These are phyloP conservation scores for Lachnellula arida DNA, from an alignment of 2,329 filamentous ascomycete genomes.

Conservation along the genomic window DNA sequence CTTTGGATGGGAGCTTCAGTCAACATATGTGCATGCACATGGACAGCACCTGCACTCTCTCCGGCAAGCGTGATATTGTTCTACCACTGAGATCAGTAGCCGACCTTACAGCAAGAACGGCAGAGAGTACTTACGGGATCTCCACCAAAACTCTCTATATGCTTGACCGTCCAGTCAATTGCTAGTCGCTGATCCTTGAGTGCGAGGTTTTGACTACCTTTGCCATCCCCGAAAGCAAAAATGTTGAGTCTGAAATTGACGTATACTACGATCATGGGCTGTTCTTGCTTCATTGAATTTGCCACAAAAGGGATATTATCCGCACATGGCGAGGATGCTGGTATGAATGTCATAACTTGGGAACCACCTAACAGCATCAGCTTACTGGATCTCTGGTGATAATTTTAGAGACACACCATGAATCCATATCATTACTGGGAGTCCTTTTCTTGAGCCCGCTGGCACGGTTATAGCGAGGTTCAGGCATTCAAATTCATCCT, in stretches of 20 bases:
- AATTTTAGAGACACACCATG: too few relatives aligned
- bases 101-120: too few relatives aligned
- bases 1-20: slow-evolving; percentile 29
- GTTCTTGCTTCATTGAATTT: slow-evolving; percentile 32
- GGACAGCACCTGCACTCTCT: slow-evolving; percentile 44
- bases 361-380: too few relatives aligned
- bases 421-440: too few relatives aligned
- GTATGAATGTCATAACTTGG: too few relatives aligned
- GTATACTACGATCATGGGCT: slow-evolving; percentile 38
- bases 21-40: slow-evolving; percentile 39
- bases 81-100: slow-evolving; percentile 17
- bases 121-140: slow-evolving; percentile 19
- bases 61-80: slow-evolving; percentile 39
- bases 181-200: slow-evolving; percentile 34
- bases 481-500: too few relatives aligned
- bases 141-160: slow-evolving; percentile 29
- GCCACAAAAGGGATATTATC: slow-evolving; percentile 26
- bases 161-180: slow-evolving; percentile 29
- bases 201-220: slow-evolving; percentile 35
- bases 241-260: slow-evolving; percentile 41
- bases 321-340: too few relatives aligned
- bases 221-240: slow-evolving; percentile 41
- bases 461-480: too few relatives aligned
- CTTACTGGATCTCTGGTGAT: too few relatives aligned
- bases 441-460: too few relatives aligned